These are phyloP conservation scores for Neurospora intermedia DNA, from an alignment of 495 filamentous ascomycete species.

Conservation along the genomic window DNA sequence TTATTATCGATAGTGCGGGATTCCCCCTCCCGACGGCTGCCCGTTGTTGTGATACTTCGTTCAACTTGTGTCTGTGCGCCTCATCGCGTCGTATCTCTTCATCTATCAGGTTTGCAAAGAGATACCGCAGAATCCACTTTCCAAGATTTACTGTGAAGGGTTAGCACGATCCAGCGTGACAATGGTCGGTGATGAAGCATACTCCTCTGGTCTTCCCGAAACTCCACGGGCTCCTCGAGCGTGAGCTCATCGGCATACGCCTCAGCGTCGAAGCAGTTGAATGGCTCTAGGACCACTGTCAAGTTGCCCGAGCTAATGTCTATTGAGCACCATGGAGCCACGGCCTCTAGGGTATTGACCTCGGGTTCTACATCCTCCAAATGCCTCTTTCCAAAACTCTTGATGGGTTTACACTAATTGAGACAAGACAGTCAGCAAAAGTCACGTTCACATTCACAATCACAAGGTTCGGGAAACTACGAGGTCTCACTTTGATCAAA, in stretches of 20 bases:
- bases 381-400: constrained; percentile 84
- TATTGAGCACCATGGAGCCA: constrained; percentile 90
- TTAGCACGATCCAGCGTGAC: constrained; percentile 1
- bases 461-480: constrained; percentile 2
- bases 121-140: constrained; percentile 90
- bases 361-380: constrained; percentile 84
- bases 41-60: constrained; percentile 48
- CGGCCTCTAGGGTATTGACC: constrained; percentile 77
- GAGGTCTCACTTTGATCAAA: constrained; percentile 54
- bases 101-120: constrained; percentile 81
- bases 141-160: constrained; percentile 64
- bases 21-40: constrained; percentile 41
- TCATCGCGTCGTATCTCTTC: constrained; percentile 80
- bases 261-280: constrained; percentile 95
- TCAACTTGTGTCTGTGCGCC: constrained; percentile 53
- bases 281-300: constrained; percentile 83
- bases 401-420: constrained; percentile 64
- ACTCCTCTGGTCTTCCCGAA: constrained; percentile 92
- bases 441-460: background rate
- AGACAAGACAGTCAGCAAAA: constrained; percentile 7
- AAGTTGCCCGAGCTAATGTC: constrained; percentile 86
- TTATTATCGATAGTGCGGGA: constrained; percentile 54
- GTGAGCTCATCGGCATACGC: constrained; percentile 86
- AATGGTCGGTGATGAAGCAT: constrained; percentile 23
- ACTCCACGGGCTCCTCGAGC: constrained; percentile 61